phyloP scores from a whole-genome alignment of 78 protist species.

The Diacronema lutheri region DNA sequence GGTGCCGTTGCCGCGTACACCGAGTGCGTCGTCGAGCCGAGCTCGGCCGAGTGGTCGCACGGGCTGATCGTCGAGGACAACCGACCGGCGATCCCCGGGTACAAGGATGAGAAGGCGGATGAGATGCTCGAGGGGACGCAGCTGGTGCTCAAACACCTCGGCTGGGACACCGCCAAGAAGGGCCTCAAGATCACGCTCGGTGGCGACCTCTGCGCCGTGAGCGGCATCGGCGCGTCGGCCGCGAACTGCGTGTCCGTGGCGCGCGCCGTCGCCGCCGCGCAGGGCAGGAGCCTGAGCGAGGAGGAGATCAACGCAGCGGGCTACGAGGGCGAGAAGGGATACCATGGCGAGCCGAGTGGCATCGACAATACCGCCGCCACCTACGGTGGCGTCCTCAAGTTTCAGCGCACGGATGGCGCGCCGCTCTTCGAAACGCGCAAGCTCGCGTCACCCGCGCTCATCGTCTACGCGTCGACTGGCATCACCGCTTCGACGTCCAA shows the following conservation, averaged over 20 bases:
- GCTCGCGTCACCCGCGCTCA: background rate
- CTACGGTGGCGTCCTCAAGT: constrained; percentile 53
- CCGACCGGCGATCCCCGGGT: constrained; percentile 22
- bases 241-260: background rate
- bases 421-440: background rate
- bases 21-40: constrained; percentile 1
- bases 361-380: constrained; percentile 65
- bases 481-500: constrained; percentile 50
- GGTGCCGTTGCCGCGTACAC: constrained; percentile 10
- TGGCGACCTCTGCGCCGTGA: constrained; percentile 1
- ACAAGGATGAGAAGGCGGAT: background rate
- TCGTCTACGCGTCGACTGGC: constrained; percentile 58
- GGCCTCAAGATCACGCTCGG: constrained; percentile 21
- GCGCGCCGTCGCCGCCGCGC: constrained; percentile 1
- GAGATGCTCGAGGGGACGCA: background rate
- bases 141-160: background rate
- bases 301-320: constrained; percentile 43
- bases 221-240: constrained; percentile 25
- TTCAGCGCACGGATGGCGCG: constrained; percentile 16
- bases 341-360: constrained; percentile 59
- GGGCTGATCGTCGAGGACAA: background rate
- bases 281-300: constrained; percentile 14
- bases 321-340: constrained; percentile 53
- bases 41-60: background rate
- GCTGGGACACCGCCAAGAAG: background rate